Evolutionary conservation across 2,329 filamentous ascomycete genomes (phyloP), one percentile per base, ranked within the genome.

Genomic region (Pleomassaria siparia): DNA sequence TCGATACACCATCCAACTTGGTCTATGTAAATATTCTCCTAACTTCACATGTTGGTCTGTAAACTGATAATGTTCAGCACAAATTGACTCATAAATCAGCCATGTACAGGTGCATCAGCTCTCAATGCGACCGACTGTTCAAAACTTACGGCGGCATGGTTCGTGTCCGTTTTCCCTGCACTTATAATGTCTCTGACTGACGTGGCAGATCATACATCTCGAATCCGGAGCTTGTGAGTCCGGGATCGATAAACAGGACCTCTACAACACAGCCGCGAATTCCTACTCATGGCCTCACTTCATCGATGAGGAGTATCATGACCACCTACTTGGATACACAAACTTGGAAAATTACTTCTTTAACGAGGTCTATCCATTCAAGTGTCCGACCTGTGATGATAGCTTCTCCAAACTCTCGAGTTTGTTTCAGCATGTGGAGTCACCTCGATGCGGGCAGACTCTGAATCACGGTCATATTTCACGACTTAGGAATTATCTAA

Each of bases 71-170:
- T 8, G 20, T 13, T 8, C 16, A 47, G 39, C 44, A 47, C 21
- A 47, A 35, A 15, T 16, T 41, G 13, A 28, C 37, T 16, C 44
- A 42, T 20, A 30, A 37, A 3, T 20, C 26, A 7, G 21, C 44
- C 13, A n/a, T 42, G 12, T 37, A 44, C 28, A 49, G 57, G 26
- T 59, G 56, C 29, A 35, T 49, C 10, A 15, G 35, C 21, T 30
- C n/a, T n/a, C n/a, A n/a, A n/a, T 59, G 56, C 43, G 18, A 41
- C 22, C 42, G 35, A 9, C 46, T 22, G 10, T 57, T 57, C 43
- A 53, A 43, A 15, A 55, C 51, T 2, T 57, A 57, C 28, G 49
- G 44, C 15, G 52, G 51, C 40, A 57, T 59, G 52, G 39, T 42
- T 10, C 13, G 36, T 36, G 3, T n/a, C 16, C 4, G 3, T 24